Base-by-base conservation (phyloP, 2,329 filamentous ascomycete species). In the Xylariales sp. region DNA sequence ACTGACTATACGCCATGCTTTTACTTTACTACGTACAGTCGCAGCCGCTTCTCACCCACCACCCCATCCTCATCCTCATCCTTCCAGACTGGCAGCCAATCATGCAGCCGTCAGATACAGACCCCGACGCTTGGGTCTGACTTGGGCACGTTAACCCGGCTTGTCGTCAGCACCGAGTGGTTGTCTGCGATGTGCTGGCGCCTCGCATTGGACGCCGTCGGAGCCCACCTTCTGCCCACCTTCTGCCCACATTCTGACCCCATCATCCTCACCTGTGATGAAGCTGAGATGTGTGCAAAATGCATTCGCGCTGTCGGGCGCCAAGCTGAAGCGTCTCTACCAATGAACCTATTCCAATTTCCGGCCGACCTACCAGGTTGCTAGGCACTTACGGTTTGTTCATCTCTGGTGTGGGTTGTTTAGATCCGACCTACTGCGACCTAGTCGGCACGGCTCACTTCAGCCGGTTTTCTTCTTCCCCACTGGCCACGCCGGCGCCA, bases 251-350 rank as follows among this genome's bases (percentile, higher is more conserved):
- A 41, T 41, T 12, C 9, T 41, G 39, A 5, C 12, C 12, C 12
- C 39, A 41, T 41, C 18, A 16, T 48, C 23, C 46, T 58, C 43
- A 41, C 63, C 54, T 34, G 43, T 43, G 53, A 46, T 28, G 34
- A 45, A 62, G 65, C 65, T 61, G 65, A 68, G 55, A 46, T 36
- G 36, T 12, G 39, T 58, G 58, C 45, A 57, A 50, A 53, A 57
- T 67, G 60, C 64, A 64, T 64, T 64, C 55, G 52, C 60, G 67
- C 54, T 61, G 63, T 68, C 59, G 56, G 55, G 58, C 57, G 65
- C 65, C 64, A 53, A 70, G 67, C 65, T 70, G 69, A 71, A 55
- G 54, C 68, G 10, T 39, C 30, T 65, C 55, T 62, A 18, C 67
- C 64, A 68, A 65, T 64, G 62, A 45, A 61, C 28, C 57, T 54